Evolutionary conservation across 164 flowering plant species (phyloP), one percentile per base, ranked within the genome.

Genomic region (Liquidambar formosana): DNA sequence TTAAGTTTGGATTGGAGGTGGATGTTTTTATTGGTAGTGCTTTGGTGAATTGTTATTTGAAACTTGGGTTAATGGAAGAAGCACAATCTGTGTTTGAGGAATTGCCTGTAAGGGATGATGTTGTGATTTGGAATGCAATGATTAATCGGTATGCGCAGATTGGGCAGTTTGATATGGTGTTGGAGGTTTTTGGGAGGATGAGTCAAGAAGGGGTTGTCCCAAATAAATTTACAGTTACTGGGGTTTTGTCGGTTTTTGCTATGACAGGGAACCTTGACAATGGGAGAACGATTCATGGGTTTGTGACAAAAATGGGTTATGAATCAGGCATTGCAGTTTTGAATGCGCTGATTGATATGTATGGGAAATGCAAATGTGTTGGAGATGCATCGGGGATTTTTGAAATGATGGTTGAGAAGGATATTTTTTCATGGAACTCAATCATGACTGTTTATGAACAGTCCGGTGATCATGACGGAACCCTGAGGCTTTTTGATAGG

Each of bases 391-490:
- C 68, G 25, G 15, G 46, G 52, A 66, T 84, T 54, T 89, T 89
- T 60, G 83, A 83, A 41, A 68, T 26, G 51, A 88, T 88, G 77
- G 68, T 27, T 12, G 80, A 75, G 53, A 79, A 76, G 73, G 96
- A 90, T 68, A 73, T 83, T 27, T 83, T 81, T 60, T 85, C 96
- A 3, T 90, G 96, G 96, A 90, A 88, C 74, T 85, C 96, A 0
- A 83, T 88, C 16, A 72, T 89, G 19, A 72, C 82, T 14, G 87
- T 85, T 62, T 83, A 81, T 67, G 82, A 81, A 65, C 88, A 83
- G 45, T 75, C 77, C 28, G 87, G 89, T 57, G 81, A 88, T 71
- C 81, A 86, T 52, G 75, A 80, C 33, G 85, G 69, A 56, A 75
- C 89, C 22, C 47, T 89, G 63, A 74, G 66, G 59, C 82, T 86